Evolutionary conservation across 2,329 filamentous ascomycete species (phyloP).

Genomic region (Aspergillus fijiensis): DNA sequence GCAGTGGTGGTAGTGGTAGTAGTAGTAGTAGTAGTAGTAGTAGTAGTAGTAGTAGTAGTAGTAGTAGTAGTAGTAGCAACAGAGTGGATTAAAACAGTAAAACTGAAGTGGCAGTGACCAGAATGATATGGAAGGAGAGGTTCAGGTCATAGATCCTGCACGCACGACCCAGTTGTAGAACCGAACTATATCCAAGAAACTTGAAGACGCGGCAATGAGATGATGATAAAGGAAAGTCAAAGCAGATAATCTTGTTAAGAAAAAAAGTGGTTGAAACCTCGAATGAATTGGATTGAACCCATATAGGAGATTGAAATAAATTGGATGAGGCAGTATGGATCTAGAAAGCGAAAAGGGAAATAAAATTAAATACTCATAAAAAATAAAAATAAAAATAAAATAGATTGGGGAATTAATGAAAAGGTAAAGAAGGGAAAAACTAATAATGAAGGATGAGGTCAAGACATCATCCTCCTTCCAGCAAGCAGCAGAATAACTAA

Average conservation of each 20-base stretch:
- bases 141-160: conserved; percentile 17
- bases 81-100: background rate
- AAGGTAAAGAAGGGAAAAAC: conserved; percentile 13
- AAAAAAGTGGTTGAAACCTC: conserved; percentile 14
- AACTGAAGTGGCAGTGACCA: conserved; percentile 8
- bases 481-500: conserved; percentile 27
- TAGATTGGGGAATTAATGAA: conserved; percentile 7
- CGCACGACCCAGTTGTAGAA: conserved; percentile 22
- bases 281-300: conserved; percentile 11
- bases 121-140: conserved; percentile 18
- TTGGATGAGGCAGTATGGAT: conserved; percentile 16
- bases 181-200: conserved; percentile 20
- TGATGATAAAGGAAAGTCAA: conserved; percentile 15
- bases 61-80: conserved; percentile 6
- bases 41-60: too few species aligned
- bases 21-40: conserved; percentile 6
- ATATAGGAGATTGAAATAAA: conserved; percentile 11
- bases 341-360: conserved; percentile 14
- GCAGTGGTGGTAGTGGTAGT: conserved; percentile 9
- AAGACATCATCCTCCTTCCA: conserved; percentile 37
- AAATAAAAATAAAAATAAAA: conserved; percentile 11
- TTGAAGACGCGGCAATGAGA: conserved; percentile 18
- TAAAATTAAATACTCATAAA: conserved; percentile 9
- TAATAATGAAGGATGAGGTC: conserved; percentile 32
- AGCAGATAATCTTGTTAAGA: conserved; percentile 21